Evolutionary conservation across 805 yeast genomes (phyloP), one percentile per base, ranked within the genome.

Genomic region (Saccharomycopsis sp.): DNA sequence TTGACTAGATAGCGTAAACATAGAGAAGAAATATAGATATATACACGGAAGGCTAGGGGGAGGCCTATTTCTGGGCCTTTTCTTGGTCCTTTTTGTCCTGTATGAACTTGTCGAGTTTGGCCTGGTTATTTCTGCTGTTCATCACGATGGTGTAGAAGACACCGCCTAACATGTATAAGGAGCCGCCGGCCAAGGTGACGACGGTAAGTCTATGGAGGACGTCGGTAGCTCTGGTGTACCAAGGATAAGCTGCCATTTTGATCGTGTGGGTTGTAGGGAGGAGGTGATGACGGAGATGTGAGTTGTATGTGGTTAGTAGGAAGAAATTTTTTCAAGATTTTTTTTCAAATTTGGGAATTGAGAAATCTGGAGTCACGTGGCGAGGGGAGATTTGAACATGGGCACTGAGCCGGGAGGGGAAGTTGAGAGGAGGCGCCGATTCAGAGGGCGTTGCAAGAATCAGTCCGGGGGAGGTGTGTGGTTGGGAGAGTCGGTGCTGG

Each of bases 201-300:
- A 87, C 91, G 0, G 89, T 83, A 59, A 85, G 69, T 72, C 92
- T 84, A 70, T 87, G 92, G 24, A 78, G 79, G 48, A 86, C 79
- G 69, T 87, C 92, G 1, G 89, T 81, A 2, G 80, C 82, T 69
- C 81, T 84, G 1, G 86, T 82, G 69, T 86, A 86, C 92, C 92
- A 87, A 52, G 91, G 88, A 67, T 80, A 80, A 65, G 70, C 72
- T 23, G 81, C 71, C 82, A 78, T 78, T 7, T 48, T 20, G n/a
- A 20, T 20, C n/a, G n/a, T n/a, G n/a, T n/a, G n/a, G n/a, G n/a
- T 29, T 29, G 37, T 29, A 29, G 37, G 37, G 37, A 7, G 37
- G 37, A 12, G 9, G 37, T 29, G 12, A 29, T 29, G 37, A n/a
- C n/a, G 37, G 37, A 29, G 5, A 29, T 29, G 37, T 29, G 12